phyloP scores from a whole-genome alignment of 2,329 filamentous ascomycete species.

The Calonectria fujianensis region DNA sequence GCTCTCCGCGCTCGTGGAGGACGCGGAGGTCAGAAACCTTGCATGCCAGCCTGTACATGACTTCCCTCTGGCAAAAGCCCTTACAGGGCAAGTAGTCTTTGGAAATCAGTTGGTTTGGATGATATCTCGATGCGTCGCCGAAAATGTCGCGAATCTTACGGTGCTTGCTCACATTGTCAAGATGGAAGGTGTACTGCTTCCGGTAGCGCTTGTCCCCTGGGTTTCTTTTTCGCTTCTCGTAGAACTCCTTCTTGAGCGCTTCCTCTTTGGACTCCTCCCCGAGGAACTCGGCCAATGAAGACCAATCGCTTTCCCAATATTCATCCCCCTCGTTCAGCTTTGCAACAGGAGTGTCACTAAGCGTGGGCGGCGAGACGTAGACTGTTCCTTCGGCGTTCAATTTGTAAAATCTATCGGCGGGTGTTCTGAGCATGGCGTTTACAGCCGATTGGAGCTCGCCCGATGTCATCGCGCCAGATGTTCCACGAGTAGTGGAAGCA shows the following conservation, averaged over 20 bases:
- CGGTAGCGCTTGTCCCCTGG: not conserved
- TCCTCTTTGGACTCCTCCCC: not conserved
- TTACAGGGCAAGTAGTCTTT: constrained; percentile 56
- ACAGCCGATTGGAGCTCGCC: not conserved
- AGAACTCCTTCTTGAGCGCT: not conserved
- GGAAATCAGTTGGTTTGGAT: constrained; percentile 62
- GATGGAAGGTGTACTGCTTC: not conserved
- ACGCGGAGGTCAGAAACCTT: constrained; percentile 57
- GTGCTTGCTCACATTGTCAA: constrained; percentile 59
- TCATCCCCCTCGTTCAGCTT: not conserved
- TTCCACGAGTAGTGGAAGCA: not conserved
- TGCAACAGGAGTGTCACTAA: not conserved
- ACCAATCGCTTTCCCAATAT: constrained; percentile 11
- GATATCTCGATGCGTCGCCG: constrained; percentile 53
- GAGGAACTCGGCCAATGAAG: not conserved
- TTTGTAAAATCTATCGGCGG: not conserved
- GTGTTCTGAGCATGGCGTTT: not conserved
- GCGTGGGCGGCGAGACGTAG: not conserved
- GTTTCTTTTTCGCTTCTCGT: not conserved
- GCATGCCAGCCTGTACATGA: constrained; percentile 60
- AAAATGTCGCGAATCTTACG: constrained; percentile 60
- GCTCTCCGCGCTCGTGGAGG: constrained; percentile 49
- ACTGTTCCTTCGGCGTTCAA: not conserved
- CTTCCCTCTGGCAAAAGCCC: constrained; percentile 59
- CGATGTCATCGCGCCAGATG: not conserved